A percentile compares a stretch with the other conserved stretches of the same genome.
Evolutionary conservation across 257 asterid genomes (phyloP).

Genomic region (Cynanchum wilfordii): DNA sequence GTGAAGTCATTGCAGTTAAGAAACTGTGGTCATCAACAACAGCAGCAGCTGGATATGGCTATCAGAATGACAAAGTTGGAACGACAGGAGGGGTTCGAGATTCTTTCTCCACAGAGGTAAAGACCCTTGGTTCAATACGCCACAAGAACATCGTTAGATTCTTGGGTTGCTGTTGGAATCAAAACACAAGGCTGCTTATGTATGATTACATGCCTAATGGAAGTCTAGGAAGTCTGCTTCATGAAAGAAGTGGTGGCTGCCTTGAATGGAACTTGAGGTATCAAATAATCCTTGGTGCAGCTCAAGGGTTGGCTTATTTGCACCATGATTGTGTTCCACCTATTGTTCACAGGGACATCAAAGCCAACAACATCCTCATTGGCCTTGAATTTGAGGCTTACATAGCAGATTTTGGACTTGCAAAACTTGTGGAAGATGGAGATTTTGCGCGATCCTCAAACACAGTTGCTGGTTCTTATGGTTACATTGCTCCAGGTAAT

Average conservation of each 20-base stretch:
- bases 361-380: conserved; percentile 76
- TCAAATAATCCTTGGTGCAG: conserved; percentile 62
- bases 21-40: conserved; percentile 62
- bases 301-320: conserved; percentile 75
- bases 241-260: conserved; percentile 52
- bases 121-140: conserved; percentile 69
- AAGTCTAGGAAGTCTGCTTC: conserved; percentile 72
- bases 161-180: conserved; percentile 88
- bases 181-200: conserved; percentile 65
- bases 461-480: conserved; percentile 79
- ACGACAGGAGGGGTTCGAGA: conserved; percentile 44
- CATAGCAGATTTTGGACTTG: conserved; percentile 86
- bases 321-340: conserved; percentile 91
- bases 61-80: conserved; percentile 26
- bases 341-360: conserved; percentile 77
- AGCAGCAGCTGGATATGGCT: conserved; percentile 27
- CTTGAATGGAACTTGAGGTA: conserved; percentile 84
- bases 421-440: conserved; percentile 61
- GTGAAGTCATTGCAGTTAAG: conserved; percentile 69
- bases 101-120: conserved; percentile 77
- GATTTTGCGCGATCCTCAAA: conserved; percentile 66
- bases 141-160: conserved; percentile 81
- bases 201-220: conserved; percentile 90
- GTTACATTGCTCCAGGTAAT: conserved; percentile 85
- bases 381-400: conserved; percentile 82